Evolutionary conservation across 257 asterid genomes (phyloP).

Genomic region (Nicotiana obtusifolia): DNA sequence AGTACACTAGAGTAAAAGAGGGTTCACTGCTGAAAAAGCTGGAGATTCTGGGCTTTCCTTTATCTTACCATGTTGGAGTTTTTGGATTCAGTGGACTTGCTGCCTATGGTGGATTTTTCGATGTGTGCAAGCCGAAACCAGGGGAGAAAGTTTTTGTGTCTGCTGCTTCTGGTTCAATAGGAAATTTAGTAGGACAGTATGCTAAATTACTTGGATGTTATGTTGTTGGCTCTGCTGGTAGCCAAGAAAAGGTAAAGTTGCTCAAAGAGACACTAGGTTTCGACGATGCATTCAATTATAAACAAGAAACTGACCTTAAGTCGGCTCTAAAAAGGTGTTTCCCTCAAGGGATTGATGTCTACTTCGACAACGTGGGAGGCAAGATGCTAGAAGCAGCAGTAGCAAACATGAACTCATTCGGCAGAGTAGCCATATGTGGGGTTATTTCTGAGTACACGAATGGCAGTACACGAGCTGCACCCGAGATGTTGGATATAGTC

Average conservation of each 20-base stretch:
- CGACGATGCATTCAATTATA: slow-evolving; percentile 81
- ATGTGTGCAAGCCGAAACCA: slow-evolving; percentile 56
- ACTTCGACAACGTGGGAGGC: slow-evolving; percentile 76
- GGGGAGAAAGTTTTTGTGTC: slow-evolving; percentile 75
- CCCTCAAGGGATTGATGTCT: slow-evolving; percentile 71
- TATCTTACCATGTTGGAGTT: slow-evolving; percentile 55
- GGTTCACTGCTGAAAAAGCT: slow-evolving; percentile 52
- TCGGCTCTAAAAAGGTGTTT: slow-evolving; percentile 54
- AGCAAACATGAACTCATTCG: slow-evolving; percentile 53
- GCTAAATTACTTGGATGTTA: slow-evolving; percentile 68
- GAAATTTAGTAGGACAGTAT: slow-evolving; percentile 69
- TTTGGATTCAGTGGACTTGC: slow-evolving; percentile 60
- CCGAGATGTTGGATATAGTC: slow-evolving; percentile 45
- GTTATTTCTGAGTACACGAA: slow-evolving; percentile 62
- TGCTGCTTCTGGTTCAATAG: slow-evolving; percentile 76
- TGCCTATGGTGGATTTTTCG: slow-evolving; percentile 66
- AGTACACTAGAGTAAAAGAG: slow-evolving; percentile 40
- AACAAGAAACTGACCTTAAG: slow-evolving; percentile 55
- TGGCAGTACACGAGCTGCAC: slow-evolving; percentile 21
- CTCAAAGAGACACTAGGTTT: slow-evolving; percentile 63
- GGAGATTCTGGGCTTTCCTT: slow-evolving; percentile 54
- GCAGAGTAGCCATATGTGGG: slow-evolving; percentile 66
- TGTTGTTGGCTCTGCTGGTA: slow-evolving; percentile 71
- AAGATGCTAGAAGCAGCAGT: slow-evolving; percentile 64
- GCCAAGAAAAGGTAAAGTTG: slow-evolving; percentile 48